Conservation (phyloP, 2,329 filamentous ascomycete genomes). For the Microcyclospora tardicrescens region DNA sequence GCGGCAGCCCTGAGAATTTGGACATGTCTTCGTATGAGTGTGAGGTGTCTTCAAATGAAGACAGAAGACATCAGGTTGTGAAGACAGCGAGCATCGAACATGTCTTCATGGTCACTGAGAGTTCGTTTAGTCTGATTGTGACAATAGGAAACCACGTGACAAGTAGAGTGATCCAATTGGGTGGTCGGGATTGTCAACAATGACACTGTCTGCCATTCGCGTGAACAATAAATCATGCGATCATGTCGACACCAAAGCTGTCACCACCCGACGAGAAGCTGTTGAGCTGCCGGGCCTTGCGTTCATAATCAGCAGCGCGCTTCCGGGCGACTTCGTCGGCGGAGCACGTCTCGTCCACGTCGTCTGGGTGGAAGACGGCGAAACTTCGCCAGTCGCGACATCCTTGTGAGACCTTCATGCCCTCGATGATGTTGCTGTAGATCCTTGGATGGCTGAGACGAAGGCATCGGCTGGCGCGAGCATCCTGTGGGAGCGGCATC, state of each 20-base stretch:
- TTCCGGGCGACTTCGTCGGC: conserved; percentile 16
- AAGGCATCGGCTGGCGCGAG: conserved; percentile 16
- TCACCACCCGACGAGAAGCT: conserved; percentile 11
- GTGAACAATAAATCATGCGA: conserved; percentile 8
- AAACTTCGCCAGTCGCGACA: conserved; percentile 22
- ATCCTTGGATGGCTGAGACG: conserved; percentile 20
- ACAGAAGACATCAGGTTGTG: too few species aligned
- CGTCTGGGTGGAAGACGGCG: conserved; percentile 20
- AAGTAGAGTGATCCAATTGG: too few species aligned
- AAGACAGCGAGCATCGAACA: too few species aligned
- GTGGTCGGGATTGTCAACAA: too few species aligned
- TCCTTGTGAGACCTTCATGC: conserved; percentile 19
- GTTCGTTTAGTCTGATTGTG: too few species aligned
- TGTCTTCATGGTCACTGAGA: too few species aligned
- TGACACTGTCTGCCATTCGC: too few species aligned
- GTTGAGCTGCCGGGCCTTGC: conserved; percentile 13
- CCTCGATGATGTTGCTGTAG: conserved; percentile 21
- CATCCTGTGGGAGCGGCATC: conserved; percentile 19
- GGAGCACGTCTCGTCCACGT: conserved; percentile 18
- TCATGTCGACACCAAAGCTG: conserved; percentile 13
- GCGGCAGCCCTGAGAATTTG: too few species aligned
- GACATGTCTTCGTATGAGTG: too few species aligned
- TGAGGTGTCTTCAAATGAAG: too few species aligned
- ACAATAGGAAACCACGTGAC: too few species aligned
- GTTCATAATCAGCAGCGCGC: conserved; percentile 15